Base-by-base conservation (phyloP, 495 filamentous ascomycete species). In the Hamigera avellanea region DNA sequence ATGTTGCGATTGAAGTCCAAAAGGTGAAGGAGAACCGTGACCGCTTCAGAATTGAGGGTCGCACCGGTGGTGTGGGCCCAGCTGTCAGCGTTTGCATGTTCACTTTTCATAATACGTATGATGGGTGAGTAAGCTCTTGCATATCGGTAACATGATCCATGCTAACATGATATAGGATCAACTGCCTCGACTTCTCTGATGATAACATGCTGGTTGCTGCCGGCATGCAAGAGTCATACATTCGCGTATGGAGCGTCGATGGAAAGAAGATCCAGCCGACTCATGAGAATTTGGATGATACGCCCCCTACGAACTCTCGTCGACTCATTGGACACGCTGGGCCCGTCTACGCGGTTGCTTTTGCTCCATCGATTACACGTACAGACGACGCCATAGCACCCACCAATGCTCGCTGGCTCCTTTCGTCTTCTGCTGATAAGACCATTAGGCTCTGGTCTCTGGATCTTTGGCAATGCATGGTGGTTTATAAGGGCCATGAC, bases 91-190 rank as follows among this genome's bases (percentile, higher is more conserved):
- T 91, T 8, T 84, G 78, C 67, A 95, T 96, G 82, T 94, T 86
- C 49, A 96, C 91, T 0, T 94, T 95, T 48, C 93, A 98, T 63
- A 96, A 98, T 54, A 94, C 85, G 6, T 75, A 82, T 40, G 84
- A 93, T 48, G 78, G 72, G 88, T 93, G 64, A 65, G 75, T 61
- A 33, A n/a, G 15, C 9, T 23, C 13, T 14, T 18, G 10, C 2
- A 30, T 31, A 19, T 16, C 17, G 13, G 0, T 10, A 29, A 29
- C n/a, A 13, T 38, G 14, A 10, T 3, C 25, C 14, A 33, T 25
- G 26, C 26, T 40, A 37, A 39, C 5, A 21, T 15, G 37, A 10
- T 23, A 8, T 45, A 96, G 89, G 15, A 69, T 94, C 28, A 89
- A 84, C 19, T 94, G 83, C 54, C 67, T 95, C 40, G 89, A 96